These are phyloP conservation scores for Eucalyptus caleyi DNA, from an alignment of 345 rosid species.

Conservation along the genomic window DNA sequence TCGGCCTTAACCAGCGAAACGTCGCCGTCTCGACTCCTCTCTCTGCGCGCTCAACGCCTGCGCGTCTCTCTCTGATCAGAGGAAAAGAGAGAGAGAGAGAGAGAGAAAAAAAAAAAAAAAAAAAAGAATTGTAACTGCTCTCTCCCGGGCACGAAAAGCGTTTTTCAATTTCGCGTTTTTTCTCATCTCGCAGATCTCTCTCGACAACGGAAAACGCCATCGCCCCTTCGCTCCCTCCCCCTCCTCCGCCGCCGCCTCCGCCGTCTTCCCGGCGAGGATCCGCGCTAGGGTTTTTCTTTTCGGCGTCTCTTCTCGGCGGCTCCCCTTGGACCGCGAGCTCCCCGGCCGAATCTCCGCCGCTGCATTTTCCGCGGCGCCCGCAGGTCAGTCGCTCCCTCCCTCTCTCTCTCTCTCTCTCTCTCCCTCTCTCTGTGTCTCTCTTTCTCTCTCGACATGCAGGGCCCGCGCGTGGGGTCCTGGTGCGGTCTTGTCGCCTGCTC, in stretches of 20 bases:
- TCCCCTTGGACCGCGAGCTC: neutral
- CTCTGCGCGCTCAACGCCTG: neutral
- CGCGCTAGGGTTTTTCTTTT: neutral
- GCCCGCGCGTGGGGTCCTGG: neutral
- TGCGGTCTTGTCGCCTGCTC: neutral
- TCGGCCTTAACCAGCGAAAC: neutral
- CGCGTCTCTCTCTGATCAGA: neutral
- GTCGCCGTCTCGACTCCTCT: neutral
- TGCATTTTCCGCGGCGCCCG: neutral
- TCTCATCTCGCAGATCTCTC: neutral
- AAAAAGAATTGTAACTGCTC: neutral
- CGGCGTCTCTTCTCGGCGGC: neutral
- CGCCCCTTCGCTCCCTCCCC: neutral
- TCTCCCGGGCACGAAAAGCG: neutral
- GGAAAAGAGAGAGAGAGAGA: neutral
- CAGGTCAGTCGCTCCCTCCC: neutral
- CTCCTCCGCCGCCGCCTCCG: neutral
- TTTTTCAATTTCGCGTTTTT: neutral
- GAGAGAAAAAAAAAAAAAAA: fast-evolving
- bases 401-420: neutral
- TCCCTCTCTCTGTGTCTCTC: neutral
- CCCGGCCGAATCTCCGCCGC: neutral
- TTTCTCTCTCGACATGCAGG: neutral
- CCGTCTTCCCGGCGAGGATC: neutral
- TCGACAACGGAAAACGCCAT: neutral